These are phyloP conservation scores for Neotropicomus parvogracilis DNA, from an alignment of 1,284 basidiomycete species.

Conservation along the genomic window DNA sequence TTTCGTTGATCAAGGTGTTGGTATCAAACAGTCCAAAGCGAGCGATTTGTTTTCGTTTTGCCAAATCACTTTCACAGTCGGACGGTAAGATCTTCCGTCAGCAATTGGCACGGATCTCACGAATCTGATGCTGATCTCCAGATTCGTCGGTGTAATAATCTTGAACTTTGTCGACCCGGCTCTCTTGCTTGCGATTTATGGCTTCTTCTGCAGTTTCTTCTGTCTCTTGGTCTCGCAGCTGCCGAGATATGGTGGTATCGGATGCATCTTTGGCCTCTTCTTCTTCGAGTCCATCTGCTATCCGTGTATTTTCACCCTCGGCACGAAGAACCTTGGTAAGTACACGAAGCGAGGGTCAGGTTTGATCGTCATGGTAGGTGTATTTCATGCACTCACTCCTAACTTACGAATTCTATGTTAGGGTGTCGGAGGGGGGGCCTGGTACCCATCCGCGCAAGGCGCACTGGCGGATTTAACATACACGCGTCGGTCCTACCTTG, in stretches of 20 bases:
- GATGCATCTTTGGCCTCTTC: conserved; percentile 65
- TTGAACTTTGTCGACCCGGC: conserved; percentile 65
- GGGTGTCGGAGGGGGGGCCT: conserved; percentile 74
- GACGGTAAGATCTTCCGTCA: conserved; percentile 40
- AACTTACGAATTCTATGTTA: conserved; percentile 16
- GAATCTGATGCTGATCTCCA: conserved; percentile 22
- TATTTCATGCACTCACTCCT: conserved; percentile 2
- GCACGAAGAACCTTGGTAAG: conserved; percentile 65
- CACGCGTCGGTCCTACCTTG: conserved; percentile 55
- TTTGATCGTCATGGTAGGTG: conserved; percentile 56
- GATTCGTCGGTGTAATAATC: conserved; percentile 62
- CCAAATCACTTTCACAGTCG: conserved; percentile 70
- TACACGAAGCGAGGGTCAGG: conserved; percentile 70
- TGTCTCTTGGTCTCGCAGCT: conserved; percentile 51
- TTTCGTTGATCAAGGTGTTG: conserved; percentile 58
- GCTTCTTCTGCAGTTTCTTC: conserved; percentile 50
- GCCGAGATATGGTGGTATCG: conserved; percentile 54
- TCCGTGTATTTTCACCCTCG: conserved; percentile 69
- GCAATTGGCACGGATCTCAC: neutral
- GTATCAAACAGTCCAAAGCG: conserved; percentile 50
- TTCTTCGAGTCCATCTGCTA: conserved; percentile 78
- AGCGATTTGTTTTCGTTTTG: conserved; percentile 69
- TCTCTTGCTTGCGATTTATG: conserved; percentile 56
- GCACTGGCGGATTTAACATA: conserved; percentile 56
- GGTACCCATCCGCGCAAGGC: conserved; percentile 72